A percentile compares a stretch with the other conserved stretches of the same genome.
phyloP scores from a whole-genome alignment of 345 rosid species.

The Rhodamnia argentea region DNA sequence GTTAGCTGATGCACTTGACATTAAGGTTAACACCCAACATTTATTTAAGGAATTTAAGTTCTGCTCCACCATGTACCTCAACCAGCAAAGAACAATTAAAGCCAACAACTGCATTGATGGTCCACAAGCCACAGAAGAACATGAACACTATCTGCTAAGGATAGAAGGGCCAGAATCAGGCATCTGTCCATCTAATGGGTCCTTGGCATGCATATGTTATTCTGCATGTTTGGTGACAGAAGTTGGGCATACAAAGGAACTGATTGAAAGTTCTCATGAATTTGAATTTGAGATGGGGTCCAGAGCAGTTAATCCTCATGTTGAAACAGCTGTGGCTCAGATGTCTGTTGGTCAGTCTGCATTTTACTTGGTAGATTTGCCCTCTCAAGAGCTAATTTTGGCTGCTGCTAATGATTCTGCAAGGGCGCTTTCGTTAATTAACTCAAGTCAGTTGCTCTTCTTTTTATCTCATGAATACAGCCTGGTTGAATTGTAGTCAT shows the following conservation, averaged over 20 bases:
- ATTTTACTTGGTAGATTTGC: constrained; percentile 26
- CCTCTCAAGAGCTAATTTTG: constrained; percentile 41
- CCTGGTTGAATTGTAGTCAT: background rate
- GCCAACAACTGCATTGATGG: constrained; percentile 13
- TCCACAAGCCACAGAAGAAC: constrained; percentile 8
- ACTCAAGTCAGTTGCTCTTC: constrained; percentile 38
- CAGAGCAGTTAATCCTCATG: constrained; percentile 49
- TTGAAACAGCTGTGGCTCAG: constrained; percentile 59
- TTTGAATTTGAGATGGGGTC: constrained; percentile 90
- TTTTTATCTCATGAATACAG: background rate
- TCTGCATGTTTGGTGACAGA: constrained; percentile 43
- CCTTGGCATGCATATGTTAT: constrained; percentile 49
- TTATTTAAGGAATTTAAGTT: constrained; percentile 30
- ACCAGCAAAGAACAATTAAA: constrained; percentile 3
- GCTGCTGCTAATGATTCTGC: constrained; percentile 49
- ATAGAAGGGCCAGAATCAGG: constrained; percentile 61
- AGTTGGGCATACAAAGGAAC: constrained; percentile 36
- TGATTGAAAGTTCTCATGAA: constrained; percentile 71
- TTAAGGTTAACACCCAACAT: constrained; percentile 21
- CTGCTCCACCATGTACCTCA: constrained; percentile 14
- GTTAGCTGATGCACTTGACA: constrained; percentile 25
- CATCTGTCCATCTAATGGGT: constrained; percentile 43
- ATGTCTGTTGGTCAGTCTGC: constrained; percentile 87
- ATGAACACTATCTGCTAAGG: constrained; percentile 16
- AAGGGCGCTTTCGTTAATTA: constrained; percentile 25